Evolutionary conservation across 2,329 filamentous ascomycete species (phyloP), one percentile per base, ranked within the genome.

Genomic region (Exophiala lecanii-corni): DNA sequence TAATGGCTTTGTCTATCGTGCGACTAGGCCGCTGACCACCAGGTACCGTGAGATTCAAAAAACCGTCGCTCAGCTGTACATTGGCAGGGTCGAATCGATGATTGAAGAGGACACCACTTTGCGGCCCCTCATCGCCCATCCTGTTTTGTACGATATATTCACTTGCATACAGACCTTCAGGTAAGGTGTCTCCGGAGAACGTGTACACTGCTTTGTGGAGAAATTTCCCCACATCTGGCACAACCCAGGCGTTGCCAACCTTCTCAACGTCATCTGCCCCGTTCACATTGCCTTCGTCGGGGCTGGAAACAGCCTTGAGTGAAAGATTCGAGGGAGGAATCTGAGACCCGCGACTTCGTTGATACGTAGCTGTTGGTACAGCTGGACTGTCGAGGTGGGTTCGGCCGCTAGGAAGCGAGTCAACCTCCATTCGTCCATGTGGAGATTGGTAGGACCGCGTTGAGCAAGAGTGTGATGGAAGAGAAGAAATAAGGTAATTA

Each of bases 31-130:
- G 31, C 34, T 50, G 49, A 6, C 36, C 39, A 32, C 49, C 51
- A 19, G 53, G 53, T 15, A 54, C 53, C 9, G 26, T 44, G 21
- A 56, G 34, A 28, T 43, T 43, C 16, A 56, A 40, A 19, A 49
- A 45, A 16, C 47, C 47, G 15, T 43, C 39, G 20, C 21, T 13
- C 30, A 47, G 26, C 13, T 40, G 39, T 25, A 56, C 53, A 43
- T 56, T 56, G n/a, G 21, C 30, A 1, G 49, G 38, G 10, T 49
- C 44, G 15, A 43, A 54, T 23, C 28, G 31, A 17, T 44, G 38
- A 28, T 56, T 47, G 37, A 43, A 54, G 6, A 51, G 49, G 25
- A 48, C 35, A 3, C 18, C 37, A 16, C 18, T 16, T 16, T 13
- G n/a, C 6, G 13, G 7, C 12, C 18, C 33, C 26, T 10, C 20